Evolutionary conservation across 805 yeast genomes (phyloP), one percentile per base, ranked within the genome.

Genomic region (Jamesozyma jinghongensis): DNA sequence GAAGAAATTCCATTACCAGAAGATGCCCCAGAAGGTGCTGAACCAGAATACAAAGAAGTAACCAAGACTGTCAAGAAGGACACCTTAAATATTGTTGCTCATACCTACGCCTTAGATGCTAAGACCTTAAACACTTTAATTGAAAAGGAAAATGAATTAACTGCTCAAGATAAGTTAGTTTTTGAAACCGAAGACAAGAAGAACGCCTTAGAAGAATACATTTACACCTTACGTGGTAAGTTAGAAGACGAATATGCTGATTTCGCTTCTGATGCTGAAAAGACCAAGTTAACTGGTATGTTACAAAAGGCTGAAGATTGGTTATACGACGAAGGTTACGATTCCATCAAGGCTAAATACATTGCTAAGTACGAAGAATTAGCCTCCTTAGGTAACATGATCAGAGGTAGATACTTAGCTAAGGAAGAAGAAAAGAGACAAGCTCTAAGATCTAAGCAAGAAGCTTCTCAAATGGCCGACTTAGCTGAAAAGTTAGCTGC

Each of bases 171-270:
- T 69, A 92, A 88, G 73, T 80, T 90, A 56, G 97, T 92, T 51
- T 94, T 94, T 52, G 97, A 92, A 71, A 92, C 97, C 52, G 97
- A 92, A 74, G 97, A 92, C 71, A 86, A 87, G 69, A 92, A 92
- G 82, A 92, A 92, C 67, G 92, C 95, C 51, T 75, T 92, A 48
- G 98, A 92, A 75, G 99, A 92, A 75, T 92, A 92, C 75, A 92
- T 92, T 60, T 92, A 92, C 71, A 94, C 86, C 58, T 79, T 90
- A 68, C 84, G 98, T 72, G 95, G 94, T 65, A 92, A 92, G 73
- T 74, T 92, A 60, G 97, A 88, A 45, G 98, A 87, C 42, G 80
- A 79, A 56, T 90, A 90, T 65, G 75, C 84, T 52, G 79, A 73
- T 56, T 92, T 88, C 63, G 96, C 97, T 43, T 74, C 83, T 52